Conservation (phyloP, 306 rosid species). For the Lathyrus oleraceus region DNA sequence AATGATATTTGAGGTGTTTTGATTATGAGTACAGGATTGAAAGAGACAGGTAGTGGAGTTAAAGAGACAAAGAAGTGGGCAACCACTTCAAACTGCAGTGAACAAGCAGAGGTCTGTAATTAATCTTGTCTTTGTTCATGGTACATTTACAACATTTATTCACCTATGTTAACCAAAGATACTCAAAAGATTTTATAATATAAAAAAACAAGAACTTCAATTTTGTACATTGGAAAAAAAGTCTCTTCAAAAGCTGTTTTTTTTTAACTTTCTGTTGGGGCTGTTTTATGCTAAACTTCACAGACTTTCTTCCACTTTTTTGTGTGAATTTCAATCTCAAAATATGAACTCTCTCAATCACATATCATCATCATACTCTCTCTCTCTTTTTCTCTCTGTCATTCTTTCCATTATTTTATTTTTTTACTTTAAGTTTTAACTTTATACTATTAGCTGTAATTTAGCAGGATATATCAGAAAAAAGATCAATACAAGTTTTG, state of each 20-base stretch:
- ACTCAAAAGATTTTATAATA: conserved; percentile 21
- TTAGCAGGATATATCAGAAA: conserved; percentile 44
- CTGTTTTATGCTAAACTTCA: conserved; percentile 39
- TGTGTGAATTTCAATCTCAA: conserved; percentile 15
- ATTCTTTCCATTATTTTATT: background rate
- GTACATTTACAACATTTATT: conserved; percentile 37
- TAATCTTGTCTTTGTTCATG: conserved; percentile 40
- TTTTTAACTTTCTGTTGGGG: conserved; percentile 44
- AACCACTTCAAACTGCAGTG: conserved; percentile 53
- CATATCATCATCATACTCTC: background rate
- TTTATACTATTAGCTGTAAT: background rate
- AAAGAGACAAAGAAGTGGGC: conserved; percentile 63
- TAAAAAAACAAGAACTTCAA: conserved; percentile 22
- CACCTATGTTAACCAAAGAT: conserved; percentile 39
- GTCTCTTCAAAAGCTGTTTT: conserved; percentile 43
- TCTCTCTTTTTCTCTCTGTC: background rate
- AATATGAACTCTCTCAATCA: conserved; percentile 28
- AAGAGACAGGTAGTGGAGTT: conserved; percentile 52
- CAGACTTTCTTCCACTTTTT: conserved; percentile 37
- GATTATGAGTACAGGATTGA: conserved; percentile 51
- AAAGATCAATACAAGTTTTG: conserved; percentile 37
- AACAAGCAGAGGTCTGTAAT: conserved; percentile 51
- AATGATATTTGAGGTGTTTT: conserved; percentile 28
- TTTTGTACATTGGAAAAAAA: conserved; percentile 43
- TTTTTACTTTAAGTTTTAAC: background rate